Percentiles rank a stretch among this genome's conserved stretches.
These are phyloP conservation scores for Leptographium lundbergii DNA, from an alignment of 2,329 filamentous ascomycete genomes.

Conservation along the genomic window DNA sequence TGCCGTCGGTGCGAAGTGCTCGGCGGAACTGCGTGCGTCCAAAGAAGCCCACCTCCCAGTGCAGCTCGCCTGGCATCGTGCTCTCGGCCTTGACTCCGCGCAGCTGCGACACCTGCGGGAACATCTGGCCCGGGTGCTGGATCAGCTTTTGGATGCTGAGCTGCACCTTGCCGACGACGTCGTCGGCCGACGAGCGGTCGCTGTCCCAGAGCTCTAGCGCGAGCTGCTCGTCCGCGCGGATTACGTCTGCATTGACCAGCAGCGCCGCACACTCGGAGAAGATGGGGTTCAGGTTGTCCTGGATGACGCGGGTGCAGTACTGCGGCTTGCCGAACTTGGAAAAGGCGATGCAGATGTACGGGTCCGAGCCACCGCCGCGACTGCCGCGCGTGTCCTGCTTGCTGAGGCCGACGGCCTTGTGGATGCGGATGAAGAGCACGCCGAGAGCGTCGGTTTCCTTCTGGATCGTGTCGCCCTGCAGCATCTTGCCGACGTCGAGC, in stretches of 20 bases:
- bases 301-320: slow-evolving; percentile 93
- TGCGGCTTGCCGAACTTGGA: slow-evolving; percentile 96
- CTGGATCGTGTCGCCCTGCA: slow-evolving; percentile 82
- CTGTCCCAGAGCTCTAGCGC: slow-evolving; percentile 95
- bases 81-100: slow-evolving; percentile 71
- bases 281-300: slow-evolving; percentile 83
- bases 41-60: slow-evolving; percentile 96
- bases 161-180: slow-evolving; percentile 90
- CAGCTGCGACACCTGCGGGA: slow-evolving; percentile 73
- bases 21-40: slow-evolving; percentile 79
- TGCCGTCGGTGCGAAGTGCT: slow-evolving; percentile 75
- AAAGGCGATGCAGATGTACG: slow-evolving; percentile 89
- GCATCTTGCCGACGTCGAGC: slow-evolving; percentile 77
- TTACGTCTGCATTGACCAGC: slow-evolving; percentile 75
- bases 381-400: slow-evolving; percentile 81
- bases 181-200: slow-evolving; percentile 81
- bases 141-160: slow-evolving; percentile 91
- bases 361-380: slow-evolving; percentile 78
- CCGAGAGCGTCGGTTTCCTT: slow-evolving; percentile 82
- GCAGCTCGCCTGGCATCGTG: slow-evolving; percentile 82
- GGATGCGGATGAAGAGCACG: slow-evolving; percentile 84
- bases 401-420: slow-evolving; percentile 74
- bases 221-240: slow-evolving; percentile 87
- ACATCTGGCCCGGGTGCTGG: slow-evolving; percentile 86
- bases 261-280: slow-evolving; percentile 83